Evolutionary conservation across 768 basidiomycete genomes (phyloP).

Genomic region (Boletales sp.): DNA sequence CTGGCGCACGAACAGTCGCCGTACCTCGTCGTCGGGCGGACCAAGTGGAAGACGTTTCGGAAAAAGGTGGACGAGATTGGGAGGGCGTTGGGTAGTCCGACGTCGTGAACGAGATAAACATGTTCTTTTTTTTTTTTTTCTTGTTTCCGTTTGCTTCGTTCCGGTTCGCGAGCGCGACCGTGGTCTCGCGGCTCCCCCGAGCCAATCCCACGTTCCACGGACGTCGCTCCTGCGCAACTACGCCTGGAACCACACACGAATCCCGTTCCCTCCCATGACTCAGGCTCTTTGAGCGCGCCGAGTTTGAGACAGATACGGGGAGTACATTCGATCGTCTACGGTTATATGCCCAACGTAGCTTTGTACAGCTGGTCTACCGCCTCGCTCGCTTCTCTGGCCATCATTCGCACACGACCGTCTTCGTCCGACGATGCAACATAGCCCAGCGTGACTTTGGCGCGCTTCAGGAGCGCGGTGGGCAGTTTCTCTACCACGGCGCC

Average conservation of each 20-base stretch:
- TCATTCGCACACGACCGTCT: conserved; percentile 66
- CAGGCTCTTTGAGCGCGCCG: conserved; percentile 58
- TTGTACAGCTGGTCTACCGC: conserved; percentile 47
- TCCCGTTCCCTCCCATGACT: conserved; percentile 75
- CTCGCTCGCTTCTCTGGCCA: conserved; percentile 71
- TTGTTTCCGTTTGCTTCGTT: neutral
- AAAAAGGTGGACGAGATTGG: conserved; percentile 73
- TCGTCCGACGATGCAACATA: conserved; percentile 72
- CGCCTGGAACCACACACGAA: conserved; percentile 56
- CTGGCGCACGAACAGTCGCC: conserved; percentile 48
- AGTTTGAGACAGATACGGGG: conserved; percentile 96
- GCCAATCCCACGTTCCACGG: conserved; percentile 22
- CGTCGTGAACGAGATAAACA: conserved; percentile 16
- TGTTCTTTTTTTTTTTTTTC: neutral
- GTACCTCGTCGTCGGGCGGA: conserved; percentile 55
- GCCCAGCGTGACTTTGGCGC: conserved; percentile 56
- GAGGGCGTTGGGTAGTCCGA: conserved; percentile 48
- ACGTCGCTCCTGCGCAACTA: conserved; percentile 8
- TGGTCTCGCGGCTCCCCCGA: conserved; percentile 21
- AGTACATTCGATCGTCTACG: conserved; percentile 19
- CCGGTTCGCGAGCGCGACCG: conserved; percentile 26
- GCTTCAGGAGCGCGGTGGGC: conserved; percentile 37
- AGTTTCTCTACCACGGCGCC: conserved; percentile 9
- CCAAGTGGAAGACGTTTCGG: conserved; percentile 69
- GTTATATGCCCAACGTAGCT: conserved; percentile 36